These are phyloP conservation scores for Talaromyces sp. DNA, from an alignment of 2,329 filamentous ascomycete genomes.

Conservation along the genomic window DNA sequence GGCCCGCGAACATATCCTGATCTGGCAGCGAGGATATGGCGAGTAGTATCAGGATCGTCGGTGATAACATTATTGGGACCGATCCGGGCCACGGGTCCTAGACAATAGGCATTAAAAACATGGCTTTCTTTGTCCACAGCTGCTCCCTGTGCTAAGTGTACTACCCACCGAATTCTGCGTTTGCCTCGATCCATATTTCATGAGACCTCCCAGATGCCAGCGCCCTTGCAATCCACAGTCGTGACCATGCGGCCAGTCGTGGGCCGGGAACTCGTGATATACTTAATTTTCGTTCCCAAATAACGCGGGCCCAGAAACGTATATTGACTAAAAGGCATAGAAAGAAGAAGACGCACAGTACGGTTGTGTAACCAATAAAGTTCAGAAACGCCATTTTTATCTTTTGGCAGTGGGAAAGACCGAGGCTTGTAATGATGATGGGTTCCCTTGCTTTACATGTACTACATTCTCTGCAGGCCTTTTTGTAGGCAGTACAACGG, in stretches of 20 bases:
- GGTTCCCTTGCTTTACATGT: no score
- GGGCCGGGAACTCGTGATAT: background rate
- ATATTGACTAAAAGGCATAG: background rate
- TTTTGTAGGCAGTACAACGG: no score
- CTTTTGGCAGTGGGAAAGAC: no score
- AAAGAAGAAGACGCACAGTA: no score
- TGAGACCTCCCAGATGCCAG: background rate
- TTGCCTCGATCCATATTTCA: slow-evolving; percentile 1
- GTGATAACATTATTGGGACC: slow-evolving; percentile 6
- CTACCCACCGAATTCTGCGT: background rate
- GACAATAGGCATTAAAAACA: background rate
- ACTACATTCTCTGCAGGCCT: no score
- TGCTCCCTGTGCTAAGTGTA: no score
- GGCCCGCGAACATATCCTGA: slow-evolving; percentile 3
- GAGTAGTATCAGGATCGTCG: slow-evolving; percentile 1
- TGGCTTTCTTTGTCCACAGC: no score
- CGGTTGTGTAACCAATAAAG: background rate
- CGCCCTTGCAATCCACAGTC: slow-evolving; percentile 1
- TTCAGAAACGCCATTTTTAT: slow-evolving; percentile 10
- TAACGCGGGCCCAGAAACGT: background rate
- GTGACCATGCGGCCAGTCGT: background rate
- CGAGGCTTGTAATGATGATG: no score
- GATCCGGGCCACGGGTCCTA: slow-evolving; percentile 3
- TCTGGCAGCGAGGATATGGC: background rate
- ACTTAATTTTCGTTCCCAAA: background rate